Base-by-base conservation (phyloP, 2,329 filamentous ascomycete species). In the Rutstroemia sp. region DNA sequence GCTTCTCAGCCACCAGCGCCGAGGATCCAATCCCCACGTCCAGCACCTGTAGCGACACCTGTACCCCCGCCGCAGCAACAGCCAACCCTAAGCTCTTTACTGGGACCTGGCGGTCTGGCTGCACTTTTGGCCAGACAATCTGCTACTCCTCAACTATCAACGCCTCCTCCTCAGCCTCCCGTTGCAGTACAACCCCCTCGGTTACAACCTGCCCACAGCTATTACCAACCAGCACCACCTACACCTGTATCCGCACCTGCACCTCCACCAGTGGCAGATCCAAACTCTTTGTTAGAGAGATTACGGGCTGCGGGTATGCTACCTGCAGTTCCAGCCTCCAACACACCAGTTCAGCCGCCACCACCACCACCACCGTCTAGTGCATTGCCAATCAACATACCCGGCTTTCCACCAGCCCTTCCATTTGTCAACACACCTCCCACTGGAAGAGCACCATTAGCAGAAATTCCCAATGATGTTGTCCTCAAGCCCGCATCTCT, bases 231-330 rank as follows among this genome's bases (percentile, higher is more conserved):
- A 27, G 63, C 69, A 50, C 56, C 69, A 41, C 61, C 67, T 17
- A 62, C 69, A 46, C 57, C 69, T 45, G 58, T 66, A 27, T 57
- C 67, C 47, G 64, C 75, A 45, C 62, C 75, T 45, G 60, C 74
- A 59, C 62, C 76, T 65, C 65, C 66, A 57, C 53, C 70, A 38
- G 65, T 73, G 19, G 62, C 69, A 37, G 65, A 74, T 17, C 63
- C 73, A 52, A 73, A 77, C 49, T 78, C 83, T 23, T 71, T 92
- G 23, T 73, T 92, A 60, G 83, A 84, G 17, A 82, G 83, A 67
- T 74, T 92, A 57, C 79, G 86, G 57, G 80, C 82, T 59, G 84
- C 85, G 7, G 88, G 88, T 19, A 76, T 91, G 57, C 73, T 92
- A 30, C 72, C 78, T 30, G 69, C 74, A 16, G 65, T 75, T 9